Conservation (phyloP, 495 filamentous ascomycete genomes). For the Annulohypoxylon stygium region DNA sequence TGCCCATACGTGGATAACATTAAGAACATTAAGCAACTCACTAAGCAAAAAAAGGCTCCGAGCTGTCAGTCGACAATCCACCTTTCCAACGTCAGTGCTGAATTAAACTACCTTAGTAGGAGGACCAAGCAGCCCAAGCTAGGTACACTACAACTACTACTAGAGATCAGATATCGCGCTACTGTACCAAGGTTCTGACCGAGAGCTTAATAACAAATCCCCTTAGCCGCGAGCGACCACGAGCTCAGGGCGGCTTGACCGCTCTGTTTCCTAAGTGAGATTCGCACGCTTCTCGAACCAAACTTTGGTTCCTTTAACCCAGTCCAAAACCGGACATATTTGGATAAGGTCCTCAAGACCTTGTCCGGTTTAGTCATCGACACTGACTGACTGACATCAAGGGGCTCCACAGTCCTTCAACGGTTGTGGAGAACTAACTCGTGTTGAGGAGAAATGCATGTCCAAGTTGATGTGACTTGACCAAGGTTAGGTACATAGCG, state of each 20-base stretch:
- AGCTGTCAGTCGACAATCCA: slow-evolving; percentile 37
- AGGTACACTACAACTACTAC: too few species aligned
- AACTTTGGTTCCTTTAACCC: slow-evolving; percentile 32
- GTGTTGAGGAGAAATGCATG: slow-evolving; percentile 35
- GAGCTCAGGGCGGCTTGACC: slow-evolving; percentile 35
- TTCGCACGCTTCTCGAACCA: slow-evolving; percentile 40
- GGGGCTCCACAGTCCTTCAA: slow-evolving; percentile 39
- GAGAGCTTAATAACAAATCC: slow-evolving; percentile 15
- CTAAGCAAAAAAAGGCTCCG: slow-evolving; percentile 14
- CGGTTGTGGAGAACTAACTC: slow-evolving; percentile 37
- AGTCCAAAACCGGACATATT: slow-evolving; percentile 35
- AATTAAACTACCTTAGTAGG: slow-evolving; percentile 13
- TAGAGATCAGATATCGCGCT: slow-evolving; percentile 29
- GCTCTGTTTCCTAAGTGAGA: slow-evolving; percentile 30
- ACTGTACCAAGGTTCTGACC: slow-evolving; percentile 26
- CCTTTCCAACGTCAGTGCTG: slow-evolving; percentile 29
- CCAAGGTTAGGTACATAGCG: slow-evolving; percentile 6
- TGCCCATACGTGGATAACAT: not conserved
- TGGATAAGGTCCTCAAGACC: slow-evolving; percentile 8
- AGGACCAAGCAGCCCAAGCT: not conserved
- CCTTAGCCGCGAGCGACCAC: slow-evolving; percentile 16
- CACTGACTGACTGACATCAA: slow-evolving; percentile 33
- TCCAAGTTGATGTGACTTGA: slow-evolving; percentile 37
- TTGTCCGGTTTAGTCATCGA: slow-evolving; percentile 38
- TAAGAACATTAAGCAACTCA: not conserved